Percentiles rank a stretch among this genome's conserved stretches.
Evolutionary conservation across 2,329 filamentous ascomycete species (phyloP).

Genomic region (Colletotrichum lindemuthianum): DNA sequence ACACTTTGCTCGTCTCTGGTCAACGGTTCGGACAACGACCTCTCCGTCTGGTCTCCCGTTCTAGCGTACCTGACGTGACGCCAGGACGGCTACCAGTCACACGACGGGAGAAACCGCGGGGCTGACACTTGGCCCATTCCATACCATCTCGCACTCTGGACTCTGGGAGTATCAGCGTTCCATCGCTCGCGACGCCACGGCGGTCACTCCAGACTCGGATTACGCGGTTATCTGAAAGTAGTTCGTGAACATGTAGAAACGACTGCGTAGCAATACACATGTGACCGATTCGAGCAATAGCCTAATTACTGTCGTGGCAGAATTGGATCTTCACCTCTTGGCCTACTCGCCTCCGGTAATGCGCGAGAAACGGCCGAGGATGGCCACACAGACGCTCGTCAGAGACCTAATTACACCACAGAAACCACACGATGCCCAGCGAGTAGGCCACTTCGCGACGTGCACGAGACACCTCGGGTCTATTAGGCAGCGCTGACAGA

Average conservation of each 20-base stretch:
- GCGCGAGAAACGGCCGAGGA: no score
- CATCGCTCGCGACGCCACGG: neutral
- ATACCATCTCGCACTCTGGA: slow-evolving; percentile 19
- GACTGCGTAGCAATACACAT: no score
- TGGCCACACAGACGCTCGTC: slow-evolving; percentile 5
- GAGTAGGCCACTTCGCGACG: slow-evolving; percentile 22
- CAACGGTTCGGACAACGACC: slow-evolving; percentile 9
- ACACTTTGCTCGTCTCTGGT: slow-evolving; percentile 19
- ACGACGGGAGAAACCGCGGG: neutral
- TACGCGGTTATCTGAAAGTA: neutral
- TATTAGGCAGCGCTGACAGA: slow-evolving; percentile 30
- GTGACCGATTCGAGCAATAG: no score
- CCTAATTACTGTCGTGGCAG: no score
- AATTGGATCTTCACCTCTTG: no score
- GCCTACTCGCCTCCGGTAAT: no score
- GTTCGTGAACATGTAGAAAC: no score
- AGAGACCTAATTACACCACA: neutral
- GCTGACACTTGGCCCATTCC: neutral
- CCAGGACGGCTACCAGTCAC: no score
- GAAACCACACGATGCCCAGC: neutral
- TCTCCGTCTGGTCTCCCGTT: neutral
- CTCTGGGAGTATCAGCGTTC: slow-evolving; percentile 10
- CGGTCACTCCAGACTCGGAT: slow-evolving; percentile 2
- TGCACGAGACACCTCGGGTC: slow-evolving; percentile 30
- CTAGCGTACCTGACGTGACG: no score